Evolutionary conservation across 805 yeast species (phyloP).

Genomic region (Starmerella sirachaensis): DNA sequence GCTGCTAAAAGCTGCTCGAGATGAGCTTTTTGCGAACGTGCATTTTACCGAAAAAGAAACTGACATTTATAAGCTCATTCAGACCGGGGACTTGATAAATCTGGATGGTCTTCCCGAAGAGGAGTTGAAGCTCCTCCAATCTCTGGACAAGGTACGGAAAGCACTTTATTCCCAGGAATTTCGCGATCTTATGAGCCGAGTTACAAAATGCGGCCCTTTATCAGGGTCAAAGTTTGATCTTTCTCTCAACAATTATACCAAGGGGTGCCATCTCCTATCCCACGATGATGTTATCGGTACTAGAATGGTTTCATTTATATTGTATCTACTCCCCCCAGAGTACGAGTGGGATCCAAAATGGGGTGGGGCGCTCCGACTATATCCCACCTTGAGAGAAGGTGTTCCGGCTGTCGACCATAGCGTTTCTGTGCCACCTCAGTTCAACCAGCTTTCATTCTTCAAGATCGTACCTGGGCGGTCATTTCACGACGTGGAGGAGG

Average conservation of each 20-base stretch:
- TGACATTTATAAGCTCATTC: constrained; percentile 78
- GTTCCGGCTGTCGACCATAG: constrained; percentile 74
- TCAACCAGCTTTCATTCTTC: constrained; percentile 92
- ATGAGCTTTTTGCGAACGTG: constrained; percentile 69
- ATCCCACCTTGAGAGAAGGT: constrained; percentile 76
- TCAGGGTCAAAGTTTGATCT: constrained; percentile 88
- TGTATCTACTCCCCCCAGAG: constrained; percentile 88
- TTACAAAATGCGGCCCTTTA: constrained; percentile 78
- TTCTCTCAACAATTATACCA: constrained; percentile 80
- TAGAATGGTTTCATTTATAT: constrained; percentile 80
- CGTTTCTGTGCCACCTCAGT: constrained; percentile 70
- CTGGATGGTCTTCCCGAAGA: constrained; percentile 70
- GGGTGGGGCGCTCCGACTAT: constrained; percentile 85
- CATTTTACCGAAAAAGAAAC: constrained; percentile 94
- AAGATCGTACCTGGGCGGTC: constrained; percentile 92
- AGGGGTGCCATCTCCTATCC: constrained; percentile 85
- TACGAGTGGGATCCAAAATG: constrained; percentile 77
- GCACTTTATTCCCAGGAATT: constrained; percentile 81
- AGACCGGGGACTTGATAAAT: constrained; percentile 87
- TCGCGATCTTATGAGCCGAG: constrained; percentile 60
- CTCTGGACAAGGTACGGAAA: constrained; percentile 63
- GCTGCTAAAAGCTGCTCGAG: constrained; percentile 64
- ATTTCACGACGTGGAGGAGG: constrained; percentile 98
- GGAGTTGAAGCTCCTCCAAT: constrained; percentile 62
- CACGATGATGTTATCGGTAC: constrained; percentile 98